Evolutionary conservation across 148 eudicot genomes (phyloP).

Genomic region (Vaccinium vitisidaea): DNA sequence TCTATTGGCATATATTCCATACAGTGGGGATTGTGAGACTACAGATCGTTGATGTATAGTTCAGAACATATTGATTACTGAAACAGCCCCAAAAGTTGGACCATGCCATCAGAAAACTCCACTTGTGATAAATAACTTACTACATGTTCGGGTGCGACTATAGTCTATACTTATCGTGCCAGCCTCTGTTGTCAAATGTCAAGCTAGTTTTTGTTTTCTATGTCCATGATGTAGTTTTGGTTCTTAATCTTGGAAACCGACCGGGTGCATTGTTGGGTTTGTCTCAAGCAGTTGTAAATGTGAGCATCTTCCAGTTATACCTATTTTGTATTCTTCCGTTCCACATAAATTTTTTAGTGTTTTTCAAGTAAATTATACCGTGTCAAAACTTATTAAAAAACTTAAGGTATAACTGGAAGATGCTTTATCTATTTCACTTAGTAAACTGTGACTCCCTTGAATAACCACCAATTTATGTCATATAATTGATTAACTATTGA

Average conservation of each 20-base stretch:
- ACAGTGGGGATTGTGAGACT: not conserved
- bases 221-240: not conserved
- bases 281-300: not conserved
- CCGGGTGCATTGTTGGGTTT: not conserved
- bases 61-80: not conserved
- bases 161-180: not conserved
- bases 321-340: not conserved
- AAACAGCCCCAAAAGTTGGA: conserved; percentile 3
- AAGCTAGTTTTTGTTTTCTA: not conserved
- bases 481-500: not conserved
- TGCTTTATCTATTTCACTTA: too few relatives aligned
- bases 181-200: not conserved
- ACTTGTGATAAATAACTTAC: not conserved
- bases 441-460: too few relatives aligned
- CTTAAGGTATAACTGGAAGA: not conserved
- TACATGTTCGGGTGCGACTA: not conserved
- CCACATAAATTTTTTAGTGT: not conserved
- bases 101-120: not conserved
- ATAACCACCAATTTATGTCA: too few relatives aligned
- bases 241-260: not conserved
- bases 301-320: not conserved
- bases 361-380: not conserved
- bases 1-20: conserved; percentile 19
- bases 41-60: not conserved
- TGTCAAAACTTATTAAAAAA: not conserved